These are phyloP conservation scores for Asterochloris sp. DNA, from an alignment of 139 green algal genomes.

Conservation along the genomic window DNA sequence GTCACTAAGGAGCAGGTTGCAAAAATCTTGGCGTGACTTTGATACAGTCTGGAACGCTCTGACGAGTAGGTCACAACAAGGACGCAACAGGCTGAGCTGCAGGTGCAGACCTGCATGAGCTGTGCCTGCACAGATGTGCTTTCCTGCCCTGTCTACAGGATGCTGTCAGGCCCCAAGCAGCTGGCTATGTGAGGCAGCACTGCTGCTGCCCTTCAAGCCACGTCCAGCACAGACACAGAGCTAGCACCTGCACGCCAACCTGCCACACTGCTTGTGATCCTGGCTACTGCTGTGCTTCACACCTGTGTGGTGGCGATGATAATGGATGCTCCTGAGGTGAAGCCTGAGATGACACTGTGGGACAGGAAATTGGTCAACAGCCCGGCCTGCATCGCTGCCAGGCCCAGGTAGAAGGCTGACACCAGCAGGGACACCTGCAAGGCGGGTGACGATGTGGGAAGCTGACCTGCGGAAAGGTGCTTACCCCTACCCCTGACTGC, in stretches of 20 bases:
- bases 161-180: background rate
- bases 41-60: no score
- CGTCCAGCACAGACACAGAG: background rate
- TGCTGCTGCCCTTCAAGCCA: background rate
- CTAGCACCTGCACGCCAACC: background rate
- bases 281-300: background rate
- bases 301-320: conserved; percentile 26
- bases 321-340: conserved; percentile 55
- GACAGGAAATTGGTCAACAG: conserved; percentile 69
- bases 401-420: conserved; percentile 42
- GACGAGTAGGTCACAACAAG: background rate
- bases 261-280: no score
- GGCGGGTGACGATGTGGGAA: no score
- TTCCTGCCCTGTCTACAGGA: background rate
- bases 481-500: no score
- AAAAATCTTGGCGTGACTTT: background rate
- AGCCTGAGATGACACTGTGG: conserved; percentile 64
- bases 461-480: no score
- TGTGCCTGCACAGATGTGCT: background rate
- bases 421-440: conserved; percentile 58
- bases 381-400: conserved; percentile 59
- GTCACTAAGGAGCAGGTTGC: background rate
- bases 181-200: background rate
- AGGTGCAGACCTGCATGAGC: background rate
- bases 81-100: background rate